phyloP scores from a whole-genome alignment of 768 basidiomycete species.

The Lentinula sp. region DNA sequence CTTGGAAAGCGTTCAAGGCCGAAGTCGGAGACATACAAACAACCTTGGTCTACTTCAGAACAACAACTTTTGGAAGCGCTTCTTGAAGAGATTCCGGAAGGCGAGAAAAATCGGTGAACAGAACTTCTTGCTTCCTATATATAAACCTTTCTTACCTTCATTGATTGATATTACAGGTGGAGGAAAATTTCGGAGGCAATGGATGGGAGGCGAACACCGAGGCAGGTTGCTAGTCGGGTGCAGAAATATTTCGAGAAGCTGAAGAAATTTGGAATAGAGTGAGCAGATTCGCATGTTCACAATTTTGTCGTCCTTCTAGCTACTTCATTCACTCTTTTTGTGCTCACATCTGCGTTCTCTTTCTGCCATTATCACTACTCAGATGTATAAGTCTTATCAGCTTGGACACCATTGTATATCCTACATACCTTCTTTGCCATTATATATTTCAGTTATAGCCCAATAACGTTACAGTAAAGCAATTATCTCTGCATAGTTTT shows the following conservation, averaged over 20 bases:
- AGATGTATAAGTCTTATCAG: background rate
- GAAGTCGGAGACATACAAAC: conserved; percentile 76
- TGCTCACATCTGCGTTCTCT: background rate
- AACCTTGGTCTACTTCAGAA: conserved; percentile 70
- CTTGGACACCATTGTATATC: background rate
- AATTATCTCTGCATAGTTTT: background rate
- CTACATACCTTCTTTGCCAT: background rate
- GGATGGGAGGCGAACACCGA: conserved; percentile 67
- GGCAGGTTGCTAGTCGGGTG: conserved; percentile 85
- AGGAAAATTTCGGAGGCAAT: conserved; percentile 78
- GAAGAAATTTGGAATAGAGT: conserved; percentile 46
- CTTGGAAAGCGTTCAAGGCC: conserved; percentile 22
- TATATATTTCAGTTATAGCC: background rate
- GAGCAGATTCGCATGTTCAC: background rate
- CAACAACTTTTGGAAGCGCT: conserved; percentile 73
- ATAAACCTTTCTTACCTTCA: conserved; percentile 1
- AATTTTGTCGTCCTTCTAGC: background rate
- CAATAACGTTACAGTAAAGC: background rate
- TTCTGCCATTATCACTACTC: background rate
- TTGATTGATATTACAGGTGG: conserved; percentile 42
- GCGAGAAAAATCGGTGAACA: conserved; percentile 65
- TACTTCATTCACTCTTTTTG: background rate
- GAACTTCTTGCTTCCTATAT: background rate
- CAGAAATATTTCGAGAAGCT: conserved; percentile 87
- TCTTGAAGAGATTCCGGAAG: conserved; percentile 70